Percentiles rank a stretch among this genome's conserved stretches.
Conservation (phyloP, 805 yeast genomes). For the Suhomyces kilbournensis region DNA sequence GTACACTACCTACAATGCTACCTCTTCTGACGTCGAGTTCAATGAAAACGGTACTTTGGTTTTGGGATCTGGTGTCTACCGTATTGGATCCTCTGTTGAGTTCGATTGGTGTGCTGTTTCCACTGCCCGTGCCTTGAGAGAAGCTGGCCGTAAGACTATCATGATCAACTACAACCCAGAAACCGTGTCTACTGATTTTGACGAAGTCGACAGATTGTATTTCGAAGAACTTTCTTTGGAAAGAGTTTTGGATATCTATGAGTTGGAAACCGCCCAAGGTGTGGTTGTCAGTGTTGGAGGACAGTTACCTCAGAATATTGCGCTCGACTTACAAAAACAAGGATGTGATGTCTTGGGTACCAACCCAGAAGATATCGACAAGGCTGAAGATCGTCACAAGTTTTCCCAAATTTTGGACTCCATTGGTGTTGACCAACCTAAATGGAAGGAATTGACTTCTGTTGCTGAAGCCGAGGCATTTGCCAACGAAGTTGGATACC, state of each 20-base stretch:
- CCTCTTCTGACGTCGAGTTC: slow-evolving; percentile 77
- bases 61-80: slow-evolving; percentile 97
- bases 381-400: slow-evolving; percentile 98
- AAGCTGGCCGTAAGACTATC: slow-evolving; percentile 81
- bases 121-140: slow-evolving; percentile 91
- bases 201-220: slow-evolving; percentile 95
- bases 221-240: slow-evolving; percentile 94
- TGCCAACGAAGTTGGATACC: slow-evolving; percentile 86
- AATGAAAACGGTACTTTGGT: slow-evolving; percentile 92
- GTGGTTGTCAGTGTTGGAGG: slow-evolving; percentile 98
- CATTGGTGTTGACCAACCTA: slow-evolving; percentile 93
- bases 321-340: slow-evolving; percentile 71
- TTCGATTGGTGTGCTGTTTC: slow-evolving; percentile 99
- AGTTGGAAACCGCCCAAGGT: slow-evolving; percentile 83
- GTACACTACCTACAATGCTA: slow-evolving; percentile 94
- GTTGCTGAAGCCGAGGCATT: slow-evolving; percentile 79
- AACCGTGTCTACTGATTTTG: slow-evolving; percentile 97
- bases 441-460: slow-evolving; percentile 93
- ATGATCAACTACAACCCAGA: slow-evolving; percentile 99
- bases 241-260: slow-evolving; percentile 96
- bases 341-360: slow-evolving; percentile 93
- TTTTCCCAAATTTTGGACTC: slow-evolving; percentile 92
- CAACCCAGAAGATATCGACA: slow-evolving; percentile 89
- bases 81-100: slow-evolving; percentile 98
- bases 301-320: slow-evolving; percentile 96